phyloP scores from a whole-genome alignment of 2,329 filamentous ascomycete species.

The Akanthomyces dipterigenus region DNA sequence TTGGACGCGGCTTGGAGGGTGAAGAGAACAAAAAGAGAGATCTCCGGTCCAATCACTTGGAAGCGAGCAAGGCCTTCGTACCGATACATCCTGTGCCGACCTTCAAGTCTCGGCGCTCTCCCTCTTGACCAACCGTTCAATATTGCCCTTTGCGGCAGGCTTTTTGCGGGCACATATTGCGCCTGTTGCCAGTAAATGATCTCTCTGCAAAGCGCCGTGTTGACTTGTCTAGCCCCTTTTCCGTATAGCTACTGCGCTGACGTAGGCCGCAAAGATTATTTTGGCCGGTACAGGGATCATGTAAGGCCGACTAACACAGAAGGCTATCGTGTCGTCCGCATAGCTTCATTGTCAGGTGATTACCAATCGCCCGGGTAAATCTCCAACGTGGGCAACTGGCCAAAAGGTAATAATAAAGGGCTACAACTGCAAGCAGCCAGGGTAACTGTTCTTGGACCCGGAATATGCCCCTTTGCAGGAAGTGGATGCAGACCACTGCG shows the following conservation, averaged over 20 bases:
- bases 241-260: not conserved
- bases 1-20: not conserved
- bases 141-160: not conserved
- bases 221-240: not conserved
- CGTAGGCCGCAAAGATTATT: not conserved
- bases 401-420: not conserved
- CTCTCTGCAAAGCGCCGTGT: not conserved
- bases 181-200: no score
- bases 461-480: not conserved
- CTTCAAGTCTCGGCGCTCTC: not conserved
- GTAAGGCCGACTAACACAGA: not conserved
- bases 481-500: not conserved
- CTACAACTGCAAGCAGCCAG: not conserved
- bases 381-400: not conserved
- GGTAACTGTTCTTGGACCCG: not conserved
- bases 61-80: not conserved
- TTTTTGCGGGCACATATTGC: no score
- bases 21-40: not conserved
- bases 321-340: conserved; percentile 4
- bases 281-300: not conserved
- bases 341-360: conserved; percentile 10
- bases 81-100: not conserved
- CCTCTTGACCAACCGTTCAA: not conserved
- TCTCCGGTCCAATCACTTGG: not conserved
- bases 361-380: not conserved